Evolutionary conservation across 768 basidiomycete species (phyloP).

Genomic region (Russula griseocarnosa): DNA sequence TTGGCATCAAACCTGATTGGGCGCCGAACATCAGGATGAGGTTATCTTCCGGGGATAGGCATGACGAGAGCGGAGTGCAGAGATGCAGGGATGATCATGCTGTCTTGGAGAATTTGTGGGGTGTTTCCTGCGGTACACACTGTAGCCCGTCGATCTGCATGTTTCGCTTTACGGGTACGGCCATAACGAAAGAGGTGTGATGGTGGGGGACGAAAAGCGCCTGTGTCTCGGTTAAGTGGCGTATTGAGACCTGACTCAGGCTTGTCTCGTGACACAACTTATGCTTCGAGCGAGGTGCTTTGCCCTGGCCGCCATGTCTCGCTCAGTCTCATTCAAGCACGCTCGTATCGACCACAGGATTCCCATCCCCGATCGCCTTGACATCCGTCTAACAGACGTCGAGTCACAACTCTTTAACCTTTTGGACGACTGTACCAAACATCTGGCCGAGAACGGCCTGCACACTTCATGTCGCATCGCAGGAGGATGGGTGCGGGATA

Average conservation of each 20-base stretch:
- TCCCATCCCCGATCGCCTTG: constrained; percentile 33
- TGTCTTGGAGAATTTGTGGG: background rate
- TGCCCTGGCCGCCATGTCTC: constrained; percentile 32
- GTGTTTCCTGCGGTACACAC: background rate
- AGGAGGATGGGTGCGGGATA: constrained; percentile 98
- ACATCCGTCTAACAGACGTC: constrained; percentile 56
- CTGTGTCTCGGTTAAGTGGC: background rate
- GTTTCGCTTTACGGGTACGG: too few species aligned
- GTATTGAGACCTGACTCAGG: background rate
- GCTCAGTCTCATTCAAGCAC: constrained; percentile 12
- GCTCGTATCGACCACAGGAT: constrained; percentile 31
- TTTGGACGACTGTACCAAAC: constrained; percentile 71
- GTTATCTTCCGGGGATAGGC: background rate
- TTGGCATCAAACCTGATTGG: background rate
- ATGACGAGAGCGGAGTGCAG: background rate
- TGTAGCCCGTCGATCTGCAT: too few species aligned
- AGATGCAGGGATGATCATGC: background rate
- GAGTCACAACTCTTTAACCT: constrained; percentile 71
- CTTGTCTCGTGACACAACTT: constrained; percentile 7
- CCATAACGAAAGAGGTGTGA: background rate
- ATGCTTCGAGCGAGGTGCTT: constrained; percentile 1
- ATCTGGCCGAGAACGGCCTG: constrained; percentile 50
- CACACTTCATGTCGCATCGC: constrained; percentile 80
- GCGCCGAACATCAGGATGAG: background rate
- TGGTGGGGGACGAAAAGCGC: background rate